phyloP scores from a whole-genome alignment of 176 grass and related monocot species.

The Bonia amplexicaulis region DNA sequence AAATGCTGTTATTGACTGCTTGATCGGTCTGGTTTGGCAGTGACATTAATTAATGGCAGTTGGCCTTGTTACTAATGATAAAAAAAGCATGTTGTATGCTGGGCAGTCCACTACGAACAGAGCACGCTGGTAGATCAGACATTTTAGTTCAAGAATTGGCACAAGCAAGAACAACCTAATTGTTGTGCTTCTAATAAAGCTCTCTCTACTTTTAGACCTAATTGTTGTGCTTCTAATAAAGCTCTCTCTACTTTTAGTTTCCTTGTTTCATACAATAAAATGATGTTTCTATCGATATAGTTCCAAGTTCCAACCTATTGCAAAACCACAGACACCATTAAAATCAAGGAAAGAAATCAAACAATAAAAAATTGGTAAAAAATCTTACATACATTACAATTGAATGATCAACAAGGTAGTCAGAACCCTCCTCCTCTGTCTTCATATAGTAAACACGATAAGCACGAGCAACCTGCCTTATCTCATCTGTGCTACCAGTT shows the following conservation, averaged over 20 bases:
- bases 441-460: slow-evolving; percentile 96
- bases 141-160: not conserved
- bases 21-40: not conserved
- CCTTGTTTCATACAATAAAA: not conserved
- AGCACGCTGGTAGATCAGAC: not conserved
- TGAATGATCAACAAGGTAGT: slow-evolving; percentile 97
- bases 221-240: not conserved
- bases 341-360: not conserved
- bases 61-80: not conserved
- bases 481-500: slow-evolving; percentile 65
- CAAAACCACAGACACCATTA: not conserved
- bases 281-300: not conserved
- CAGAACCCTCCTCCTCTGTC: slow-evolving; percentile 80
- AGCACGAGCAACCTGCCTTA: slow-evolving; percentile 68
- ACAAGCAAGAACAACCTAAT: not conserved
- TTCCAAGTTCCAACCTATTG: not conserved
- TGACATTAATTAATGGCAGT: not conserved
- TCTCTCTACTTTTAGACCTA: not conserved
- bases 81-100: not conserved
- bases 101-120: not conserved
- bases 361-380: not conserved
- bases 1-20: not conserved
- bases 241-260: not conserved
- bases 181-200: not conserved
- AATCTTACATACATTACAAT: slow-evolving; percentile 76